Conservation (phyloP, 495 filamentous ascomycete genomes). For the Penicillium desertorum region DNA sequence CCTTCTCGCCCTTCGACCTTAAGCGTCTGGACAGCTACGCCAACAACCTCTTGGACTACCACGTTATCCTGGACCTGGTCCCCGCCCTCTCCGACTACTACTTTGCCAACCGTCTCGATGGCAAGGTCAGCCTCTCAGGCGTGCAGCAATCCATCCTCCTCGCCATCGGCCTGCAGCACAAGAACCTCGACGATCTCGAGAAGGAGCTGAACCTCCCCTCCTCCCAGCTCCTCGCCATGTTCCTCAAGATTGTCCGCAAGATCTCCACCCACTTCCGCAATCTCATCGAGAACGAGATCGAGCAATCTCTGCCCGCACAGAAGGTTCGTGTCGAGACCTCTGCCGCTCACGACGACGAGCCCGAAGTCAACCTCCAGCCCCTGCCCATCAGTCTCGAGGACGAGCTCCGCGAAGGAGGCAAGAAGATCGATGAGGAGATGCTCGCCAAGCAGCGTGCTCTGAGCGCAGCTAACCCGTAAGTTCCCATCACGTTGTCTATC, state of each 20-base stretch:
- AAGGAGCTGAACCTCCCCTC: slow-evolving; percentile 71
- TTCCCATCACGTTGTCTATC: not conserved
- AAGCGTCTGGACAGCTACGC: slow-evolving; percentile 94
- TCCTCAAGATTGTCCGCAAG: slow-evolving; percentile 92
- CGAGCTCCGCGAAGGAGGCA: slow-evolving; percentile 80
- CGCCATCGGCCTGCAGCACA: slow-evolving; percentile 84
- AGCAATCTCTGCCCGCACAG: slow-evolving; percentile 62
- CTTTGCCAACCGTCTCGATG: slow-evolving; percentile 72
- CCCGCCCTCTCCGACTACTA: slow-evolving; percentile 76
- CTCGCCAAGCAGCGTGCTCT: slow-evolving; percentile 77
- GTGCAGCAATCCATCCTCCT: slow-evolving; percentile 85
- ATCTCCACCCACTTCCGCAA: slow-evolving; percentile 71
- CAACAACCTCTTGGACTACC: slow-evolving; percentile 95
- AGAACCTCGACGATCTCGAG: slow-evolving; percentile 77
- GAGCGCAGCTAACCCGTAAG: slow-evolving; percentile 88
- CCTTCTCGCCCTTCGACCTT: slow-evolving; percentile 87
- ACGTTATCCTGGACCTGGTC: slow-evolving; percentile 92
- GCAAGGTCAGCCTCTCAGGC: slow-evolving; percentile 64
- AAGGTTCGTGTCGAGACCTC: slow-evolving; percentile 44
- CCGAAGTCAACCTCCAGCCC: slow-evolving; percentile 63
- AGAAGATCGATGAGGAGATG: slow-evolving; percentile 68
- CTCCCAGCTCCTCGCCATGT: slow-evolving; percentile 89
- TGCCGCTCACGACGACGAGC: slow-evolving; percentile 61
- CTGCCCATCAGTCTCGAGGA: slow-evolving; percentile 74
- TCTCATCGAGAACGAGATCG: slow-evolving; percentile 72